Conservation (phyloP, 306 rosid genomes). For the Rosa chinensis region DNA sequence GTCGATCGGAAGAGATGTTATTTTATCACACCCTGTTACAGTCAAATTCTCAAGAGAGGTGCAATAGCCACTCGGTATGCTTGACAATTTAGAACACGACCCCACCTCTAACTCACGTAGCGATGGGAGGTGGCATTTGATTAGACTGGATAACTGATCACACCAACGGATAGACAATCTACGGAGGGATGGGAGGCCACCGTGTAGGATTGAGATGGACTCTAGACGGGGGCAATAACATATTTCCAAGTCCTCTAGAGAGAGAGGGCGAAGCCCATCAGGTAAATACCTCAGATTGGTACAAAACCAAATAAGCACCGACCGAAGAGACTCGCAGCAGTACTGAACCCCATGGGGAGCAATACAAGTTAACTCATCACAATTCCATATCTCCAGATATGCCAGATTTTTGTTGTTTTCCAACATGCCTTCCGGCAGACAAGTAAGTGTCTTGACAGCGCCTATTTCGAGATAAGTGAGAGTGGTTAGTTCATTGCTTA, state of each 20-base stretch:
- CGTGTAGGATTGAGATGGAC: not conserved
- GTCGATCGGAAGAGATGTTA: not conserved
- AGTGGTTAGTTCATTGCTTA: not conserved
- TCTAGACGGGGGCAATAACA: not conserved
- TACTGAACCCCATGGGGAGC: not conserved
- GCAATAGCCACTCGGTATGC: not conserved
- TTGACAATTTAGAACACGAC: not conserved
- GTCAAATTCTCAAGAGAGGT: not conserved
- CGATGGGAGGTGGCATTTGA: not conserved
- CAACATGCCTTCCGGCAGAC: not conserved
- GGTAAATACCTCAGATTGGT: not conserved
- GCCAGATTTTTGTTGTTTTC: not conserved
- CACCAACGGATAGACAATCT: fast-evolving
- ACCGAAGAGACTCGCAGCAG: not conserved
- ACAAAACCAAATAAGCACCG: fast-evolving
- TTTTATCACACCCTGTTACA: not conserved
- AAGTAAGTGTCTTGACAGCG: not conserved
- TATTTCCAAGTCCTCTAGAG: not conserved
- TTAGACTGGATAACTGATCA: not conserved
- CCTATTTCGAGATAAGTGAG: not conserved
- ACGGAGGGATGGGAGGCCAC: not conserved
- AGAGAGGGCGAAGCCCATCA: not conserved
- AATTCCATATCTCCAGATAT: not conserved
- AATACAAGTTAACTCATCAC: not conserved
- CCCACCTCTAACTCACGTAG: not conserved